These are phyloP conservation scores for Boletellus deceptivus DNA, from an alignment of 1,284 basidiomycete species.

Conservation along the genomic window DNA sequence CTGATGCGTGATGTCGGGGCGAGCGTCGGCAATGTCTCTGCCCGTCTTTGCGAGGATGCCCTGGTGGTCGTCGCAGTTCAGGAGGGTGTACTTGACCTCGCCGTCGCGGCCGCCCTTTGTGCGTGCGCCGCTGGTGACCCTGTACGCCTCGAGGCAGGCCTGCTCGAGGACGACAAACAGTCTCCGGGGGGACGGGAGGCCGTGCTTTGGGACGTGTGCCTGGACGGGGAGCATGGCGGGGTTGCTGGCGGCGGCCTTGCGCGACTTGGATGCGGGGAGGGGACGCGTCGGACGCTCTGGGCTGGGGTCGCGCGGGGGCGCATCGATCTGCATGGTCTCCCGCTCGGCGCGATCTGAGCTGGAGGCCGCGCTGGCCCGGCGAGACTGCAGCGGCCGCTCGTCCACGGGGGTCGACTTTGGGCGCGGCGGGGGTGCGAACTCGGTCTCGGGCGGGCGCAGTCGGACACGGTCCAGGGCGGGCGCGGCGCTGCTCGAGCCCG, in stretches of 20 bases:
- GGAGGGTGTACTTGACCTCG: slow-evolving; percentile 92
- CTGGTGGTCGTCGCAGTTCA: slow-evolving; percentile 99
- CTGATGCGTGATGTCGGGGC: slow-evolving; percentile 99
- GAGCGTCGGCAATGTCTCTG: slow-evolving; percentile 95
- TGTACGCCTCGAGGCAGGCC: slow-evolving; percentile 95
- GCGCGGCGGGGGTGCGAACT: slow-evolving; percentile 27
- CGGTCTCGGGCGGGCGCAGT: slow-evolving; percentile 6
- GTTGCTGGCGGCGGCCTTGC: slow-evolving; percentile 47
- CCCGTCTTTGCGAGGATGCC: slow-evolving; percentile 98
- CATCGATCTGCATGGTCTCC: slow-evolving; percentile 28
- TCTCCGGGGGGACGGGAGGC: slow-evolving; percentile 58
- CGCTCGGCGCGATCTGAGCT: slow-evolving; percentile 35
- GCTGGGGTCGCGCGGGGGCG: slow-evolving; percentile 4
- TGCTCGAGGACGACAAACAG: slow-evolving; percentile 92
- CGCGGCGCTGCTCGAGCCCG: slow-evolving; percentile 26
- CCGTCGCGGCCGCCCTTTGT: slow-evolving; percentile 54
- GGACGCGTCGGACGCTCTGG: slow-evolving; percentile 45
- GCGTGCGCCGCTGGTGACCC: slow-evolving; percentile 66
- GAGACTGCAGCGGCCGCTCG: slow-evolving; percentile 24
- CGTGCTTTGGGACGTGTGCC: slow-evolving; percentile 74
- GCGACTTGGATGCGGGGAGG: slow-evolving; percentile 48
- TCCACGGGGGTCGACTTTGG: slow-evolving; percentile 36
- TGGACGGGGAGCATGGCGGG: slow-evolving; percentile 79
- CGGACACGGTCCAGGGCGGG: slow-evolving; percentile 15
- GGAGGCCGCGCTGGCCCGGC: slow-evolving; percentile 23